These are phyloP conservation scores for Rhizopus sp. DNA, from an alignment of 371 early-diverging fungal species.

Conservation along the genomic window DNA sequence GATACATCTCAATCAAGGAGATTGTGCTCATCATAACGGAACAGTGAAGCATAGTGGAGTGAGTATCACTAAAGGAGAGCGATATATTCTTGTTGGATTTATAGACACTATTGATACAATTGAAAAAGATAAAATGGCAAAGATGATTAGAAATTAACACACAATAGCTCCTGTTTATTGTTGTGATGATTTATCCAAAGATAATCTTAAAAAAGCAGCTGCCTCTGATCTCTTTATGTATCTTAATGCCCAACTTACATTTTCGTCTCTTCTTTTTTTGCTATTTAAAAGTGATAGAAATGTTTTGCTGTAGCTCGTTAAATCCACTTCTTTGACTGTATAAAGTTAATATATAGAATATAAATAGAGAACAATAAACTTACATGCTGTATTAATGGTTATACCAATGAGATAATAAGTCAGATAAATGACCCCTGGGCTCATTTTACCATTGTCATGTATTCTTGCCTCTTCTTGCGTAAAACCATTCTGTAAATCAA, in stretches of 20 bases:
- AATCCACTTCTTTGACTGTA: constrained; percentile 15
- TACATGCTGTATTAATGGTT: constrained; percentile 15
- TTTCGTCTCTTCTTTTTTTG: constrained; percentile 25
- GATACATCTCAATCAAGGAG: constrained; percentile 45
- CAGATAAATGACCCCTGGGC: constrained; percentile 29
- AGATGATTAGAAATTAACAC: neutral
- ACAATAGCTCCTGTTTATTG: neutral
- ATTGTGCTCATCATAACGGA: constrained; percentile 56
- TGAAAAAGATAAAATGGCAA: constrained; percentile 24
- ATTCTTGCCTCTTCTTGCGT: constrained; percentile 6
- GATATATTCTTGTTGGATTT: constrained; percentile 59
- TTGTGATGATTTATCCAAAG: neutral
- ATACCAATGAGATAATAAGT: constrained; percentile 34
- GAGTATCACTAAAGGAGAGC: constrained; percentile 45
- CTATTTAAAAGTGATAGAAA: constrained; percentile 21
- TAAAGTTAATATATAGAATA: neutral
- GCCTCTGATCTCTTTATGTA: constrained; percentile 16
- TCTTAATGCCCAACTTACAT: constrained; percentile 24
- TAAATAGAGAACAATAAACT: neutral
- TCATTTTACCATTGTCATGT: constrained; percentile 9
- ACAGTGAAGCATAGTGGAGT: constrained; percentile 51
- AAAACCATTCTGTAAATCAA: constrained; percentile 19
- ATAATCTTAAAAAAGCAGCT: constrained; percentile 4
- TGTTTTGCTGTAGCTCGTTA: constrained; percentile 10
- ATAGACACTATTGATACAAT: constrained; percentile 57